These are phyloP conservation scores for Strobilomyces dryophilus DNA, from an alignment of 768 basidiomycete species.

Conservation along the genomic window DNA sequence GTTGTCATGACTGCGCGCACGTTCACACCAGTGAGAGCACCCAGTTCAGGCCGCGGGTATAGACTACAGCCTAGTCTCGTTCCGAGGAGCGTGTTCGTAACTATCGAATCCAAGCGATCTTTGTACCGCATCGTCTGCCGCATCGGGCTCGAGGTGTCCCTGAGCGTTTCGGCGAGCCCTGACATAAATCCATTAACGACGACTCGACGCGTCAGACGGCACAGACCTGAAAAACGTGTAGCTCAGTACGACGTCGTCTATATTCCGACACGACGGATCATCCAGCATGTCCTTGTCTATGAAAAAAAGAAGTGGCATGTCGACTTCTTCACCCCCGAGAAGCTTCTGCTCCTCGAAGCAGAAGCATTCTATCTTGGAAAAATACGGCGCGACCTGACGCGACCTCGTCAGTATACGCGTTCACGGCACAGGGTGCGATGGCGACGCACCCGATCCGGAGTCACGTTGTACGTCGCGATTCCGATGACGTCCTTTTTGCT, in stretches of 20 bases:
- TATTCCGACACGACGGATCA: constrained; percentile 79
- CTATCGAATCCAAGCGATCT: constrained; percentile 71
- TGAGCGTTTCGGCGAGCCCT: constrained; percentile 83
- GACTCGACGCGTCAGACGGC: neutral
- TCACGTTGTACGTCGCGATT: constrained; percentile 98
- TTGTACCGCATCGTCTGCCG: constrained; percentile 72
- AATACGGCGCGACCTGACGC: constrained; percentile 89
- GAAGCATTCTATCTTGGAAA: constrained; percentile 99
- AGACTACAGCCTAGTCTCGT: constrained; percentile 14
- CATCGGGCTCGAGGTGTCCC: constrained; percentile 91
- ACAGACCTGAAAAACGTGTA: constrained; percentile 88
- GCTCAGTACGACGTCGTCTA: constrained; percentile 89
- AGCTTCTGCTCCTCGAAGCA: constrained; percentile 99
- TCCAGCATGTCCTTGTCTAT: constrained; percentile 97
- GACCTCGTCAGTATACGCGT: neutral
- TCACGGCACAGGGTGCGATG: neutral
- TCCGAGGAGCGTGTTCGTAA: constrained; percentile 48
- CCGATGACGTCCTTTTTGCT: constrained; percentile 89
- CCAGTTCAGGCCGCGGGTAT: no score
- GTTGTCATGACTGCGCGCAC: neutral
- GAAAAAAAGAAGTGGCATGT: constrained; percentile 98
- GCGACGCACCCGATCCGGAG: constrained; percentile 82
- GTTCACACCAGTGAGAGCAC: no score
- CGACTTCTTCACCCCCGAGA: constrained; percentile 92
- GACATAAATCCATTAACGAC: constrained; percentile 1